Evolutionary conservation across 805 yeast species (phyloP), one percentile per base, ranked within the genome.

Genomic region (Groenewaldozyma tartarivorans): DNA sequence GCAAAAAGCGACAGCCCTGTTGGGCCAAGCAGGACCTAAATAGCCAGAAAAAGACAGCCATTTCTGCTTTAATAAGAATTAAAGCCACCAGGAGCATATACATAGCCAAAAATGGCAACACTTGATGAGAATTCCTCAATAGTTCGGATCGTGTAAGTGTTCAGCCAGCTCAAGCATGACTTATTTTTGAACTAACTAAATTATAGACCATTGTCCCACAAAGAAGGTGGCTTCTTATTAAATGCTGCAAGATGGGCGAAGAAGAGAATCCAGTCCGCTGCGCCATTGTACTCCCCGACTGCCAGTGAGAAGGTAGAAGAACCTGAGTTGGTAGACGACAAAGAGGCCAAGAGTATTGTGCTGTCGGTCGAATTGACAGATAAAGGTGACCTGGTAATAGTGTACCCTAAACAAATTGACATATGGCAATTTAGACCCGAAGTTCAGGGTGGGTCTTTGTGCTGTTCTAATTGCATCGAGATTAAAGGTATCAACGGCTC

Each of bases 161-260:
- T n/a, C n/a, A n/a, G n/a, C n/a, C n/a, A n/a, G n/a, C n/a, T n/a
- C n/a, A n/a, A n/a, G n/a, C n/a, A n/a, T n/a, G n/a, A n/a, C n/a
- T n/a, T n/a, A n/a, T n/a, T n/a, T n/a, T n/a, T n/a, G n/a, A n/a
- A n/a, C n/a, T n/a, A n/a, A n/a, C n/a, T n/a, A n/a, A n/a, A n/a
- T n/a, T n/a, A n/a, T n/a, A 36, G 39, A 16, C 39, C 20, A 18
- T 36, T n/a, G 38, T 19, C 5, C 26, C 42, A 21, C 33, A 35
- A 36, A 21, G 36, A 38, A 29, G 46, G 41, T 6, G 46, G 45
- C 19, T 42, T 50, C 22, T 37, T 50, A 29, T 18, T 47, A 4
- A 36, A 49, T 19, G 54, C 53, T 3, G 43, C 52, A 4, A 34
- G 36, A 26, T 50, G 54, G 54, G 50, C 54, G 13, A 40, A 38